Base-by-base conservation (phyloP, 73 alveolate species). In the Urostyla sp. region DNA sequence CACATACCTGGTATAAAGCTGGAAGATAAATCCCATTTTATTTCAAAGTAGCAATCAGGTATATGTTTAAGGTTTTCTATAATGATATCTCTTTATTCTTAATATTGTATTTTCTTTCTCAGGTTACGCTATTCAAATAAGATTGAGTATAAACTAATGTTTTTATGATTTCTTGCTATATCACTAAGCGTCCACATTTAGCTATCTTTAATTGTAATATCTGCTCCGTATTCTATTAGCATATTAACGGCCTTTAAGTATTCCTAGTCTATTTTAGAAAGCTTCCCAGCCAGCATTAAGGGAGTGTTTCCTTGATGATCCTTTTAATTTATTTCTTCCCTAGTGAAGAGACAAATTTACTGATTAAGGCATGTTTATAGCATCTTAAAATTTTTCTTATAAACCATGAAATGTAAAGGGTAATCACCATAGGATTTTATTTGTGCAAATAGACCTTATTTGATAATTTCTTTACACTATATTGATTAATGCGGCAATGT, bases 291-390 rank as follows among this genome's bases (percentile, higher is more conserved):
- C 37, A 94, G 87, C 35, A 87, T 26, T 18, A 94, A 11, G 4
- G 97, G 98, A 23, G 94, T 77, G 66, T 91, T 90, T 3, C 95
- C 97, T 23, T 84, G 43, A 10, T 48, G 72, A 78, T 94, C 98
- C 49, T 31, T 50, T 38, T 31, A 11, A 45, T 88, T 36, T 10
- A 51, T 69, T 55, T 50, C 81, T 36, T 72, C 82, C 24, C 18
- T 57, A 10, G 57, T 4, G 28, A 72, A 27, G 6, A 44, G 21
- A 35, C 32, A 43, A 13, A 55, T 4, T 26, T 55, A 8, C 20
- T 48, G 50, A 4, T 26, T n/a, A 5, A 55, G 48, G 30, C 72
- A n/a, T 23, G 23, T 8, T 27, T 10, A 11, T 10, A 55, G 48
- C 24, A 55, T 26, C 51, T 18, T 23, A 26, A 55, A 55, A 8